Evolutionary conservation across 306 rosid species (phyloP), one percentile per base, ranked within the genome.

Genomic region (Malus asiatica): DNA sequence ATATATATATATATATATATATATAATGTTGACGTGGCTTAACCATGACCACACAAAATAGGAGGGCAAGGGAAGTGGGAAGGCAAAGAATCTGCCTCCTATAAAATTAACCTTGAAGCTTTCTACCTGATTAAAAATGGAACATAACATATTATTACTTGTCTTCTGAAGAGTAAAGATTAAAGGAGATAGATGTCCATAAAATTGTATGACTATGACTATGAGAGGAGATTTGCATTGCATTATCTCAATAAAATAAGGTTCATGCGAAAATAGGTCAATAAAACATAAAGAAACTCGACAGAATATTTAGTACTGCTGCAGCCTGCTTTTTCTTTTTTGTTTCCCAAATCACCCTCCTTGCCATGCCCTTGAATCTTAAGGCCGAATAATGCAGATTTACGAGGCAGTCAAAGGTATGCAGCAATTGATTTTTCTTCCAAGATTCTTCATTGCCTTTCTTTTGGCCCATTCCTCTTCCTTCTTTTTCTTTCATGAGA

Each of bases 331-430:
- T 90, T 90, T 84, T 74, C 89, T 87, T 88, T 91, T 79, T 84
- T 35, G 93, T 76, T 84, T 89, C 88, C 97, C 75, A 69, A 79
- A 84, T 77, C 78, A 66, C 78, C 73, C 38, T 16, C 68, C 46
- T 30, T 48, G 32, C 19, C 16, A n/a, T 10, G 20, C 2, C 67
- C 74, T 73, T 82, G 82, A 87, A 80, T 82, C 81, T 2, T 2
- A 14, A 73, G 74, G 29, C 86, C 55, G 77, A 77, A 53, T 11
- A 44, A 69, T 65, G 45, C 72, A 77, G 84, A 85, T 90, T 89
- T 88, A 90, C 91, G 93, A 88, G 93, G 96, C 91, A 85, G 91
- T 89, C 96, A 90, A 90, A 88, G 91, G 69, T 10, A 55, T 66
- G 35, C 73, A 67, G 53, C 74, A 72, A 74, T 65, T 83, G 46